Evolutionary conservation across 257 asterid species (phyloP).

Genomic region (Schizonepeta tenuifolia): DNA sequence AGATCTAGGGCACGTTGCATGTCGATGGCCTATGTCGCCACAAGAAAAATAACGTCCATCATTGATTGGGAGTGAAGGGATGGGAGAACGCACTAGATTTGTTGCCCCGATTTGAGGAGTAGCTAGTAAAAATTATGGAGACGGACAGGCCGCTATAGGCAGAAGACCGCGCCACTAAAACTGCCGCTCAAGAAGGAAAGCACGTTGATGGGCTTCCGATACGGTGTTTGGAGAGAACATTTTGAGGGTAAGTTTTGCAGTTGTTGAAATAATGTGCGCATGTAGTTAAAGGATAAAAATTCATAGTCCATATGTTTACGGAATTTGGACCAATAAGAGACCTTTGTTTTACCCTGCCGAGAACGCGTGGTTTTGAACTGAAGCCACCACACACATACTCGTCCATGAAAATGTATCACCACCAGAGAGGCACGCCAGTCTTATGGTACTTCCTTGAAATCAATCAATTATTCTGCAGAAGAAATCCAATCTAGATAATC

Average conservation of each 20-base stretch:
- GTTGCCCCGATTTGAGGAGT: neutral
- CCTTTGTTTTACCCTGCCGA: too few species aligned
- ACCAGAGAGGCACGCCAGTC: neutral
- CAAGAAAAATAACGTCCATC: neutral
- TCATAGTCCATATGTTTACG: neutral
- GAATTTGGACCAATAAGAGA: too few species aligned
- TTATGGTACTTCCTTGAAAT: neutral
- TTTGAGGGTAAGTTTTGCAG: neutral
- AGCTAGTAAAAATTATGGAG: too few species aligned
- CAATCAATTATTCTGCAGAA: neutral
- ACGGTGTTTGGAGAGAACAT: neutral
- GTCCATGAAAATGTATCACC: too few species aligned
- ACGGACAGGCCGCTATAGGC: too few species aligned
- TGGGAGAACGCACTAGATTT: too few species aligned
- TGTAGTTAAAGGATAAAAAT: neutral
- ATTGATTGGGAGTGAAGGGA: neutral
- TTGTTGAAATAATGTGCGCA: neutral
- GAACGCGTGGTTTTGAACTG: too few species aligned
- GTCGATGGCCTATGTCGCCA: neutral
- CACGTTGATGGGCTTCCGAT: neutral
- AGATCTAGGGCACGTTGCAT: neutral
- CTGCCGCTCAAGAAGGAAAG: neutral
- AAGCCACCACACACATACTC: neutral
- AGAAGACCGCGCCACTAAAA: neutral
- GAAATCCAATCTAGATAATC: neutral